Conservation (phyloP, 1,284 basidiomycete genomes). For the Heliocybe sulcata region DNA sequence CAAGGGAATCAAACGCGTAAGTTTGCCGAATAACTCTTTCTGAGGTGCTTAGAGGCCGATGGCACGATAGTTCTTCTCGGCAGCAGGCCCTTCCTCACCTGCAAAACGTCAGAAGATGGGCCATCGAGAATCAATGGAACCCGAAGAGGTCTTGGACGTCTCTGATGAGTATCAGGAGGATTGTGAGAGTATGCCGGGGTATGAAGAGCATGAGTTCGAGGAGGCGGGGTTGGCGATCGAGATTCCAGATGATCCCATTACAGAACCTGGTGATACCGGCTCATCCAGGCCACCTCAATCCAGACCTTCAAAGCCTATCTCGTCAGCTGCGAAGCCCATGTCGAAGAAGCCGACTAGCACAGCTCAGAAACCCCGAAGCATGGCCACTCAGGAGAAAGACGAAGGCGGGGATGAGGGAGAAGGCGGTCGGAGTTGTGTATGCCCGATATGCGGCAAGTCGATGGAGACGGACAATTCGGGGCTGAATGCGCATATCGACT, state of each 20-base stretch:
- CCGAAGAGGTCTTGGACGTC: constrained; percentile 12
- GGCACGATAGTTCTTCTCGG: constrained; percentile 3
- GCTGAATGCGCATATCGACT: constrained; percentile 71
- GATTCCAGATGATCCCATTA: background rate
- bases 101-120: constrained; percentile 33
- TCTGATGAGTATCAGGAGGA: constrained; percentile 23
- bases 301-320: background rate
- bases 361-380: constrained; percentile 3
- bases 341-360: background rate
- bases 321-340: background rate
- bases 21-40: no score
- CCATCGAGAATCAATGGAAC: constrained; percentile 4
- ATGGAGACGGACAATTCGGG: constrained; percentile 57
- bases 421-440: constrained; percentile 28
- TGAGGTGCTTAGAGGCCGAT: no score
- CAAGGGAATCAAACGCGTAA: constrained; percentile 56
- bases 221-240: constrained; percentile 1
- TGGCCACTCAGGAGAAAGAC: constrained; percentile 2
- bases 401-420: no score
- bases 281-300: background rate
- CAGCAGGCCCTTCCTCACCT: constrained; percentile 17
- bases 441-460: constrained; percentile 58
- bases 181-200: constrained; percentile 42
- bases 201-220: constrained; percentile 34
- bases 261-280: background rate